Conservation (phyloP, 495 filamentous ascomycete species). For the Podospora appendiculata region DNA sequence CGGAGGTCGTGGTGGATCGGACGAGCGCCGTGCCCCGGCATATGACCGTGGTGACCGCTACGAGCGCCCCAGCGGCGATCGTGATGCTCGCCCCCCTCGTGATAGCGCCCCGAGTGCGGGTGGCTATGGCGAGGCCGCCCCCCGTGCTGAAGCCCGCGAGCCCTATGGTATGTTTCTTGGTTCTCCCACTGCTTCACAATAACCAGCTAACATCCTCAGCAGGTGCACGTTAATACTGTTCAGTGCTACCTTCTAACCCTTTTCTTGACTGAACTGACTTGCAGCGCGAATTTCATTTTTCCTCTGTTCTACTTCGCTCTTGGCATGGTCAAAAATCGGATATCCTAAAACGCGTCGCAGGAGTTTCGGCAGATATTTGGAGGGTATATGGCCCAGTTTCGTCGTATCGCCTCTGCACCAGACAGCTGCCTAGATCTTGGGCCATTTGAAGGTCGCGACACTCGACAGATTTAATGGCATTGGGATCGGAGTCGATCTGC, state of each 20-base stretch:
- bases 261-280: constrained; percentile 8
- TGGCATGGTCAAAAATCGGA: constrained; percentile 30
- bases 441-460: constrained; percentile 24
- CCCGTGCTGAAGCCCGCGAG: constrained; percentile 54
- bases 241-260: no score
- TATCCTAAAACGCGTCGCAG: constrained; percentile 32
- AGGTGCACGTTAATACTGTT: constrained; percentile 18
- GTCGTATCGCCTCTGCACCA: constrained; percentile 19
- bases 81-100: constrained; percentile 38
- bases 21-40: constrained; percentile 45
- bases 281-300: constrained; percentile 19
- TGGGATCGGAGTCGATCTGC: constrained; percentile 21
- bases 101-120: constrained; percentile 40
- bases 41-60: constrained; percentile 50
- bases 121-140: constrained; percentile 49
- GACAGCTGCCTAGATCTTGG: constrained; percentile 17
- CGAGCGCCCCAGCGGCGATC: constrained; percentile 38
- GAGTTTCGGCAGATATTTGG: constrained; percentile 30
- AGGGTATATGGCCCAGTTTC: constrained; percentile 25
- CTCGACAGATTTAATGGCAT: constrained; percentile 18
- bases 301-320: constrained; percentile 16
- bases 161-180: constrained; percentile 18
- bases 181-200: no score
- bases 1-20: constrained; percentile 37
- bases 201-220: background rate